Conservation (phyloP, 2,329 filamentous ascomycete genomes). For the Pestalotiopsis sp. region DNA sequence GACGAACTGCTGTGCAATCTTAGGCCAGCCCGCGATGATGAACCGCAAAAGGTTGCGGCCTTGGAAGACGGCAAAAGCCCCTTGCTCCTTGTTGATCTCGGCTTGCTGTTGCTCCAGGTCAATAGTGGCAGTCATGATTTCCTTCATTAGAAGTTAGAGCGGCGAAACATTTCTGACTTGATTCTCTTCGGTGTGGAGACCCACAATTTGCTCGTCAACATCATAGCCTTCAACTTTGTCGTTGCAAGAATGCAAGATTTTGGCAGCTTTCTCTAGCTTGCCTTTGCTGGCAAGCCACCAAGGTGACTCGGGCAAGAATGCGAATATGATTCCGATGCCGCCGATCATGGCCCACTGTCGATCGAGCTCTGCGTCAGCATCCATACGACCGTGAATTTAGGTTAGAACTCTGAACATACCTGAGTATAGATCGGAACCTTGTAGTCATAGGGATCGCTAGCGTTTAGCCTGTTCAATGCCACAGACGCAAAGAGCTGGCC, state of each 20-base stretch:
- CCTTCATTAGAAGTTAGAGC: background rate
- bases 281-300: constrained; percentile 54
- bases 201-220: constrained; percentile 1
- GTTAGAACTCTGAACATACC: background rate
- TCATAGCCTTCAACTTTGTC: constrained; percentile 1
- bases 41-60: constrained; percentile 8
- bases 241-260: constrained; percentile 7
- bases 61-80: background rate
- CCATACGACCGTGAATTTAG: background rate
- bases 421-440: constrained; percentile 7
- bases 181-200: background rate
- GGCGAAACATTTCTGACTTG: background rate
- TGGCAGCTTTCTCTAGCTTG: constrained; percentile 28
- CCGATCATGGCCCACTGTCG: constrained; percentile 10
- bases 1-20: constrained; percentile 6
- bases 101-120: background rate
- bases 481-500: constrained; percentile 9
- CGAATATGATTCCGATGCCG: constrained; percentile 26
- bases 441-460: background rate
- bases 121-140: constrained; percentile 8
- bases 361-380: background rate
- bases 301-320: constrained; percentile 69
- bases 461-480: background rate
- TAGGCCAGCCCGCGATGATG: constrained; percentile 4
- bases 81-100: background rate